Percentiles rank a stretch among this genome's conserved stretches.
phyloP scores from a whole-genome alignment of 129 eudicot genomes.

The Flaveria bidentis region DNA sequence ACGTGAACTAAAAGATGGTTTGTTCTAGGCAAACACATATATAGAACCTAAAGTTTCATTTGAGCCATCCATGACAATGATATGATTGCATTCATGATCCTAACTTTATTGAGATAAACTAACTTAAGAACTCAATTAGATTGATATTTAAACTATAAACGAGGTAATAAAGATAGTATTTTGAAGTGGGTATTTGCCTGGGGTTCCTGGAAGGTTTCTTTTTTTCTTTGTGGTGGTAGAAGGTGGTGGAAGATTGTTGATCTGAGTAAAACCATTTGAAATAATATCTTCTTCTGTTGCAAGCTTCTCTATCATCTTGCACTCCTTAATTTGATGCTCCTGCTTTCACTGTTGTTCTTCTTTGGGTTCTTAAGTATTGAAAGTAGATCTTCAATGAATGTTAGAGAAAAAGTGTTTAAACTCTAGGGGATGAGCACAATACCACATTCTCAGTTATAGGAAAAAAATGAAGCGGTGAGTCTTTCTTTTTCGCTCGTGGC shows the following conservation, averaged over 20 bases:
- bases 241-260: constrained; percentile 48
- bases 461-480: constrained; percentile 14
- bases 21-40: neutral
- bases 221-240: constrained; percentile 72
- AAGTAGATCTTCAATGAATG: constrained; percentile 24
- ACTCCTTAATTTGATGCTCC: neutral
- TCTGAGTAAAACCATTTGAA: constrained; percentile 50
- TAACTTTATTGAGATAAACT: neutral
- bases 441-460: constrained; percentile 34
- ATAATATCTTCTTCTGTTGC: constrained; percentile 51
- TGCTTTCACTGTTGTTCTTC: too few species aligned
- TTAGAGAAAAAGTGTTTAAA: constrained; percentile 5
- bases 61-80: neutral
- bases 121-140: too few species aligned
- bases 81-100: neutral
- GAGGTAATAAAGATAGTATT: too few species aligned
- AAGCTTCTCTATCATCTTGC: constrained; percentile 38
- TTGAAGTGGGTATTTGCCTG: constrained; percentile 48
- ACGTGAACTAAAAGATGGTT: constrained; percentile 19
- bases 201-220: constrained; percentile 95
- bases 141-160: too few species aligned
- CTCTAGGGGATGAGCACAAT: constrained; percentile 35
- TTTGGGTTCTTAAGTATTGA: constrained; percentile 19
- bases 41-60: too few species aligned
- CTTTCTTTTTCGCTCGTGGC: constrained; percentile 23